Percentiles rank a stretch among this genome's conserved stretches.
phyloP scores from a whole-genome alignment of 169 alveolate genomes.

The Plasmodium relictum region DNA sequence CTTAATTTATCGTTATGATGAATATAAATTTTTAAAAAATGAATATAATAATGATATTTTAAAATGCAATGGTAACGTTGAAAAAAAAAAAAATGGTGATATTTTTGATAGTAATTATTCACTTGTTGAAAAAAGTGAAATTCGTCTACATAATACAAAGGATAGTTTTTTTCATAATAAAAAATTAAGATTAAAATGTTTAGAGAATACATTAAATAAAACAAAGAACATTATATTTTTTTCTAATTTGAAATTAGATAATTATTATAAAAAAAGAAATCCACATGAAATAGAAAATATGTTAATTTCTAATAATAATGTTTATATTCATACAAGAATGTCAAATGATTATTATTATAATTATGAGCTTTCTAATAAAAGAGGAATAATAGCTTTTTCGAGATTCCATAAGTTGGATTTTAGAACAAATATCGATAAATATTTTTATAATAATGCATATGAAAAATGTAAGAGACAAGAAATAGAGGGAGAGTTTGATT shows the following conservation, averaged over 20 bases:
- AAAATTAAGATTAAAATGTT: slow-evolving; percentile 7
- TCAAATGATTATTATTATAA: slow-evolving; percentile 51
- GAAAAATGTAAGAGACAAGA: background rate
- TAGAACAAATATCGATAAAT: slow-evolving; percentile 32
- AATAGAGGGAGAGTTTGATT: no score
- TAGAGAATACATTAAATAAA: slow-evolving; percentile 21
- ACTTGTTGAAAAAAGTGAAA: background rate
- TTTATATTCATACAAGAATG: slow-evolving; percentile 55
- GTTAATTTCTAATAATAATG: slow-evolving; percentile 20
- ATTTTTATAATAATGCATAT: background rate
- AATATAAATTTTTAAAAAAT: slow-evolving; percentile 11
- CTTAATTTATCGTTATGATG: slow-evolving; percentile 29
- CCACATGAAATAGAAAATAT: slow-evolving; percentile 64
- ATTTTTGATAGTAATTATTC: background rate
- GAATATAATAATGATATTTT: background rate
- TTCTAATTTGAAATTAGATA: slow-evolving; percentile 38
- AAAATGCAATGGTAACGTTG: background rate
- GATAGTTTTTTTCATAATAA: slow-evolving; percentile 23
- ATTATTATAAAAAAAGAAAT: slow-evolving; percentile 41
- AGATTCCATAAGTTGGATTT: slow-evolving; percentile 57
- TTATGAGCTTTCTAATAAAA: slow-evolving; percentile 40
- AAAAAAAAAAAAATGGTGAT: background rate
- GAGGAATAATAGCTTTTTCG: slow-evolving; percentile 68
- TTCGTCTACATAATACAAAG: background rate
- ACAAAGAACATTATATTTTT: slow-evolving; percentile 38